A percentile compares a stretch with the other conserved stretches of the same genome.
Conservation (phyloP, 306 rosid genomes). For the Citrullus mucosospermus region DNA sequence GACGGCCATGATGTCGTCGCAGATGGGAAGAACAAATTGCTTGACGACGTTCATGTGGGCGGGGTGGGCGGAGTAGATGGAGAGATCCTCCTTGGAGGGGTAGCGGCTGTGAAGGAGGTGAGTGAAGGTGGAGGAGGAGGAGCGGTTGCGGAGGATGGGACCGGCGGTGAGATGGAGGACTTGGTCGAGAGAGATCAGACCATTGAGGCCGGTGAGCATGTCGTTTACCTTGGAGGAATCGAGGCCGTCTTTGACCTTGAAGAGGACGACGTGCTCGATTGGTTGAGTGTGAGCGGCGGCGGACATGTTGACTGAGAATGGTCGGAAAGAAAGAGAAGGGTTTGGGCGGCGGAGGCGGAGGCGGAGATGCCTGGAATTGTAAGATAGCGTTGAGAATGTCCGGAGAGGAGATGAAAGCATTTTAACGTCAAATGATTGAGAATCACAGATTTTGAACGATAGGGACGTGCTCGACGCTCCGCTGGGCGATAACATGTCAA, state of each 20-base stretch:
- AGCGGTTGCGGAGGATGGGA: conserved; percentile 48
- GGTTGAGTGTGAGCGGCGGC: conserved; percentile 12
- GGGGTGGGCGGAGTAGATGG: conserved; percentile 43
- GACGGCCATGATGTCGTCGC: conserved; percentile 80
- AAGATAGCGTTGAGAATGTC: background rate
- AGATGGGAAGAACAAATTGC: conserved; percentile 47
- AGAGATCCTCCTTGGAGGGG: conserved; percentile 48
- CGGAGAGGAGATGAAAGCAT: background rate
- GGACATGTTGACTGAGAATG: conserved; percentile 17
- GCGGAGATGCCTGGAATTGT: conserved; percentile 20
- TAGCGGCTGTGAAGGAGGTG: conserved; percentile 85
- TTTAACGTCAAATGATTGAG: background rate
- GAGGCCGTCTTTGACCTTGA: conserved; percentile 65
- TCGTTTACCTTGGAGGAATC: conserved; percentile 44
- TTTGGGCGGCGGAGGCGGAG: background rate
- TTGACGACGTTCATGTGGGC: conserved; percentile 56
- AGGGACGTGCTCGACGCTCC: background rate
- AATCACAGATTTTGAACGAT: background rate
- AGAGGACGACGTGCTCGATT: conserved; percentile 69
- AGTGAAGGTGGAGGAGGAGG: conserved; percentile 53
- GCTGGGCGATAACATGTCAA: no score
- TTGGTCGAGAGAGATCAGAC: conserved; percentile 41
- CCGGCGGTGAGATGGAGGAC: conserved; percentile 57
- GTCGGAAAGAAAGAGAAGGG: conserved; percentile 5
- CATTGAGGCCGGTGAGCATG: conserved; percentile 40